Percentiles rank a stretch among this genome's conserved stretches.
These are phyloP conservation scores for Aspergillus persii DNA, from an alignment of 2,329 filamentous ascomycete genomes.

Conservation along the genomic window DNA sequence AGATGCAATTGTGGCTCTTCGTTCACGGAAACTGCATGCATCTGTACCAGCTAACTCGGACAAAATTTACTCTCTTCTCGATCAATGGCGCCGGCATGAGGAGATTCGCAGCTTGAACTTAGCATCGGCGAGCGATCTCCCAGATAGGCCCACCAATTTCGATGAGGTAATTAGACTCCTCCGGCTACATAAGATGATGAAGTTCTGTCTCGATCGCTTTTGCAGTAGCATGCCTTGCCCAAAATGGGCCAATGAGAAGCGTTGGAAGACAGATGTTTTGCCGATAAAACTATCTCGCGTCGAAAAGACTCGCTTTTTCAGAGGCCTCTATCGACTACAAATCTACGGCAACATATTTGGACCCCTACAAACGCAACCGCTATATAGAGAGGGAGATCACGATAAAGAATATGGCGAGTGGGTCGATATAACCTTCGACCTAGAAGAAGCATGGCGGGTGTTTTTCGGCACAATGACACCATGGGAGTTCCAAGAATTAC, in stretches of 20 bases:
- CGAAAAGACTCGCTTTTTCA: constrained; percentile 14
- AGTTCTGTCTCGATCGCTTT: constrained; percentile 10
- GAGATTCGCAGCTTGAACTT: constrained; percentile 8
- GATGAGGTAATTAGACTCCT: constrained; percentile 12
- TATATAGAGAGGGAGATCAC: no score
- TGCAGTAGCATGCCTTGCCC: not conserved
- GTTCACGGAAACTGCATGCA: constrained; percentile 14
- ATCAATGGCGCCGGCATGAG: constrained; percentile 16
- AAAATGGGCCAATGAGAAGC: not conserved
- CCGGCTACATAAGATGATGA: constrained; percentile 1
- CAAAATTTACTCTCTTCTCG: constrained; percentile 15
- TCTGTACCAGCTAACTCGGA: not conserved
- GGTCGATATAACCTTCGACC: no score
- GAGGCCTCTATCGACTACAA: constrained; percentile 18
- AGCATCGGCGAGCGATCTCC: not conserved
- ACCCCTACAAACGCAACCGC: no score
- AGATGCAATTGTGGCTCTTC: constrained; percentile 20
- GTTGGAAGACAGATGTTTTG: not conserved
- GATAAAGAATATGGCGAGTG: no score
- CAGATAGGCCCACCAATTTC: constrained; percentile 1
- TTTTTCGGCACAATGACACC: constrained; percentile 20
- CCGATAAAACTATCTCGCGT: constrained; percentile 11
- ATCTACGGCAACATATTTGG: constrained; percentile 16
- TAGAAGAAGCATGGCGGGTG: constrained; percentile 14
- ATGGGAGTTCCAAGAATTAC: constrained; percentile 24